Conservation (phyloP, 106 monocot genomes). For the Dendrobium officinale region DNA sequence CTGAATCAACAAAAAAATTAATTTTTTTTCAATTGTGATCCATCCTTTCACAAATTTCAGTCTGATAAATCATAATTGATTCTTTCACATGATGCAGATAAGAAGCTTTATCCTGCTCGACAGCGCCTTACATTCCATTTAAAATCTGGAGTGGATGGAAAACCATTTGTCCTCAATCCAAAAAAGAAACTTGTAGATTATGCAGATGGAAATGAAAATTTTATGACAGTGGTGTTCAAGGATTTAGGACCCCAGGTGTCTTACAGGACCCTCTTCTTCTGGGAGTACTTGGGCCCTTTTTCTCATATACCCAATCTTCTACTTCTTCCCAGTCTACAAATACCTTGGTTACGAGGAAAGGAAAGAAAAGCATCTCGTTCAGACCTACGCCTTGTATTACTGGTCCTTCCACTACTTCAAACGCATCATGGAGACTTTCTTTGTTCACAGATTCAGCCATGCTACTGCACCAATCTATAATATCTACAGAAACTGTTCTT, state of each 20-base stretch:
- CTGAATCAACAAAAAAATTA: too few species aligned
- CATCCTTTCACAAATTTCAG: neutral
- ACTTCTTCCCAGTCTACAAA: conserved; percentile 78
- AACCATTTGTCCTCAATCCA: conserved; percentile 52
- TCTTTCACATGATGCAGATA: conserved; percentile 32
- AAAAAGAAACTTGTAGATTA: conserved; percentile 62
- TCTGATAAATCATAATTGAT: neutral
- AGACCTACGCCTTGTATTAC: conserved; percentile 84
- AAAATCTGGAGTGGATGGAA: conserved; percentile 40
- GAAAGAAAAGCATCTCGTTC: conserved; percentile 56
- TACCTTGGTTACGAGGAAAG: conserved; percentile 62
- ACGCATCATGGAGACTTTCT: conserved; percentile 88
- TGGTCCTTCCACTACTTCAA: conserved; percentile 95
- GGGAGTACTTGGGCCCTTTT: conserved; percentile 82
- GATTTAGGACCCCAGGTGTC: conserved; percentile 76
- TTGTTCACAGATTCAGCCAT: conserved; percentile 91
- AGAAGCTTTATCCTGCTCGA: conserved; percentile 78
- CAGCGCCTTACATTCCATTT: conserved; percentile 78
- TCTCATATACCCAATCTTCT: conserved; percentile 79
- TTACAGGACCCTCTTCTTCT: conserved; percentile 91
- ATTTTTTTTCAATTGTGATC: too few species aligned
- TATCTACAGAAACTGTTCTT: conserved; percentile 84
- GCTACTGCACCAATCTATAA: conserved; percentile 90
- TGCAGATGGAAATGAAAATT: conserved; percentile 36
- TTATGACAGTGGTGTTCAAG: conserved; percentile 71